Evolutionary conservation across 2,329 filamentous ascomycete genomes (phyloP), one percentile per base, ranked within the genome.

Genomic region (Domatiomyces catenatus): DNA sequence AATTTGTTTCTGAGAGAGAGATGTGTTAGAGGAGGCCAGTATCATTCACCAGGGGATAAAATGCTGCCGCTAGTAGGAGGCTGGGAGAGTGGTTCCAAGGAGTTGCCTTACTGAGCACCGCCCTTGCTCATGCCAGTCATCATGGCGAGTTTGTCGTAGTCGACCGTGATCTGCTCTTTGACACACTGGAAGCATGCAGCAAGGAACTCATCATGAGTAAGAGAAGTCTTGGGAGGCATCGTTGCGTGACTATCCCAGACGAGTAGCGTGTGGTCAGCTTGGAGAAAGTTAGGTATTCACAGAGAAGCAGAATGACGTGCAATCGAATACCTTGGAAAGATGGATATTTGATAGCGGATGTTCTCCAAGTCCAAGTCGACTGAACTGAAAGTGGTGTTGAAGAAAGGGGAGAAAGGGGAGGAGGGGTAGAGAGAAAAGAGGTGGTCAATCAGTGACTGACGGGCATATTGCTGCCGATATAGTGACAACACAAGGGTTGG

Each of bases 31-130:
- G 19, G 12, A 20, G 46, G 42, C 42, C 42, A 8, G n/a, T n/a
- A n/a, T n/a, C n/a, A n/a, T n/a, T 51, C 50, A 28, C 47, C 26
- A 39, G 47, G 47, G 19, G 47, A 36, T 10, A 47, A 48, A 32
- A 44, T 15, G 32, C 18, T 28, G 26, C 3, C 18, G 22, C 22
- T 24, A 3, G 22, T 24, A 6, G 43, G 47, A 47, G 48, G n/a
- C 42, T 22, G 39, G 19, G 26, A 32, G 32, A 20, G 22, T 10
- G 18, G n/a, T n/a, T n/a, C n/a, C n/a, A n/a, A n/a, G n/a, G 7
- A 48, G 46, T 36, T n/a, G 32, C 56, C 58, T 59, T 56, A 60
- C 58, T 49, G 36, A 46, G 58, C 57, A 24, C 58, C 58, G 32
- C 54, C 56, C 42, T 17, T 42, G 42, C 57, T 59, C 57, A 60